phyloP scores from a whole-genome alignment of 805 yeast genomes.

The Saturnispora silvae region DNA sequence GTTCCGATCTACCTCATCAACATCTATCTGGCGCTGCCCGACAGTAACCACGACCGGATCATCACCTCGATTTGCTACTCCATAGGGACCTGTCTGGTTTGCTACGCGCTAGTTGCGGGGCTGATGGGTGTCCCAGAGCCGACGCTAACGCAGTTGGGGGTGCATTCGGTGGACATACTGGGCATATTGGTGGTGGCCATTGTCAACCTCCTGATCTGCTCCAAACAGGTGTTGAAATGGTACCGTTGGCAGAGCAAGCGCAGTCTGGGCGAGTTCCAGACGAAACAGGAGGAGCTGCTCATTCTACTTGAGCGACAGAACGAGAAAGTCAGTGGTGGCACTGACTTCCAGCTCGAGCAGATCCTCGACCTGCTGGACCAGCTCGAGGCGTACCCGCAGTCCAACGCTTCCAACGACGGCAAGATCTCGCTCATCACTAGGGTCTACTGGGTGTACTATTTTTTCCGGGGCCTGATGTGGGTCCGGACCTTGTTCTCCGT shows the following conservation, averaged over 20 bases:
- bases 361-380: neutral
- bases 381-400: neutral
- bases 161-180: conserved; percentile 3
- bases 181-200: conserved; percentile 1
- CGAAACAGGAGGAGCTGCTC: too few relatives aligned
- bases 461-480: conserved; percentile 6
- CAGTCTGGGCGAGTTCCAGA: neutral
- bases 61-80: neutral
- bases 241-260: neutral
- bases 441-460: conserved; percentile 5
- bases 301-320: neutral
- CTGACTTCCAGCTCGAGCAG: neutral
- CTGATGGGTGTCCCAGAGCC: neutral
- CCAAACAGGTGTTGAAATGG: neutral
- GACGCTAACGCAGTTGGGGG: conserved; percentile 3
- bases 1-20: conserved; percentile 1
- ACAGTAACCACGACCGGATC: neutral
- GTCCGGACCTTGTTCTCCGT: conserved; percentile 1
- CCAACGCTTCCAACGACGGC: too few relatives aligned
- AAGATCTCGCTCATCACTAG: neutral
- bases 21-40: neutral
- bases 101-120: neutral
- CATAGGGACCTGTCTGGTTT: conserved; percentile 1
- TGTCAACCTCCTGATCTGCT: conserved; percentile 5
- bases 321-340: too few relatives aligned